phyloP scores from a whole-genome alignment of 768 basidiomycete species.

The Imleria badia region DNA sequence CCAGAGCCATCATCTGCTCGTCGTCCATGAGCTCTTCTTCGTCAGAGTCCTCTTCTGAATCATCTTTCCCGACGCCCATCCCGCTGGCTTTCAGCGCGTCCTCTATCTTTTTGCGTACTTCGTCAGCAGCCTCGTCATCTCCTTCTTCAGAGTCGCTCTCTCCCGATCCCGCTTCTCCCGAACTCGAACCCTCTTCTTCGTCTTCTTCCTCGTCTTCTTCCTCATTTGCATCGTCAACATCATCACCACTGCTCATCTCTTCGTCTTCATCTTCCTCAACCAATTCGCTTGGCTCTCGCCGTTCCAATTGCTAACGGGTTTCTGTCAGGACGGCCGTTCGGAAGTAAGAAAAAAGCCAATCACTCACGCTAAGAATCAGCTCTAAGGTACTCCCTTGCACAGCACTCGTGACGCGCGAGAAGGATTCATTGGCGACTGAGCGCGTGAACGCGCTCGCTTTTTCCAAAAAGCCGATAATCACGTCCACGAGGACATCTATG shows the following conservation, averaged over 20 bases:
- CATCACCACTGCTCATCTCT: conserved; percentile 40
- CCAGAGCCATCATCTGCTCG: conserved; percentile 97
- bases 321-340: not conserved
- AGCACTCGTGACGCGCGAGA: conserved; percentile 66
- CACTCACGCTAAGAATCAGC: conserved; percentile 75
- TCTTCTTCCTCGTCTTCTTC: conserved; percentile 39
- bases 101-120: conserved; percentile 67
- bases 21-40: conserved; percentile 88
- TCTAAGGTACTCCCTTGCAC: conserved; percentile 73
- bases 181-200: conserved; percentile 33
- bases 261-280: conserved; percentile 43
- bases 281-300: conserved; percentile 58
- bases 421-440: conserved; percentile 75
- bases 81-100: conserved; percentile 62
- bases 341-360: not conserved
- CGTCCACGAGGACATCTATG: conserved; percentile 83
- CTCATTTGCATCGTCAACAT: conserved; percentile 35
- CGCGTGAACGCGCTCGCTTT: conserved; percentile 79
- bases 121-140: conserved; percentile 44
- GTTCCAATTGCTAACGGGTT: conserved; percentile 77
- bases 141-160: conserved; percentile 45
- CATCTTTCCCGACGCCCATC: conserved; percentile 51
- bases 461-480: conserved; percentile 89
- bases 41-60: conserved; percentile 50
- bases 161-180: conserved; percentile 33